Conservation (phyloP, 306 rosid species). For the Quercus variabilis region DNA sequence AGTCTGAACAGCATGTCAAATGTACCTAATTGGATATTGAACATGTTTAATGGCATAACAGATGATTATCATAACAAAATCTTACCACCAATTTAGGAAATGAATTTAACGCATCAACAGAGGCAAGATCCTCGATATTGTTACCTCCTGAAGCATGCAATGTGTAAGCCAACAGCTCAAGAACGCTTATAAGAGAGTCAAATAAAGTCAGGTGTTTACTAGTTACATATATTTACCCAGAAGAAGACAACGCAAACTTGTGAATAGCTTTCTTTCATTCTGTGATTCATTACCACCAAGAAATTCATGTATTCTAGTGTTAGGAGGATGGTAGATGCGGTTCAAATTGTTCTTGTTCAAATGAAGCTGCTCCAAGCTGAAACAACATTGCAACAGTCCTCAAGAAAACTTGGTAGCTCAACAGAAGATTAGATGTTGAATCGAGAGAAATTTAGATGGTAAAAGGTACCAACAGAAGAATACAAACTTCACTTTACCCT, state of each 20-base stretch:
- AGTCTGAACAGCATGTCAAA: not conserved
- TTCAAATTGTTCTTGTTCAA: constrained; percentile 79
- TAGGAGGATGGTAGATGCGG: constrained; percentile 55
- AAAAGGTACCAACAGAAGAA: not conserved
- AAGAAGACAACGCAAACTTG: constrained; percentile 73
- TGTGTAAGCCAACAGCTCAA: constrained; percentile 16
- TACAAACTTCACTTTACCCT: constrained; percentile 44
- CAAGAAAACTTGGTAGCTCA: constrained; percentile 26
- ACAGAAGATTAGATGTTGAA: constrained; percentile 9
- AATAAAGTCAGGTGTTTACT: constrained; percentile 16
- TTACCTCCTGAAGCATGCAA: constrained; percentile 62
- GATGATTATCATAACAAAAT: constrained; percentile 22
- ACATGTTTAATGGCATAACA: constrained; percentile 8
- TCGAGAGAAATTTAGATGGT: constrained; percentile 6
- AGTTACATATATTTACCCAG: constrained; percentile 56
- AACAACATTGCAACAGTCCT: constrained; percentile 29
- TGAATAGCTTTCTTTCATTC: constrained; percentile 49
- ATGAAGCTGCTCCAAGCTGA: constrained; percentile 96
- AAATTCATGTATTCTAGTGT: constrained; percentile 31
- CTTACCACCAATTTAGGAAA: constrained; percentile 83
- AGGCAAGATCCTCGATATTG: constrained; percentile 61
- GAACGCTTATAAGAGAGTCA: constrained; percentile 19
- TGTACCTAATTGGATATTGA: not conserved
- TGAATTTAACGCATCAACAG: constrained; percentile 68
- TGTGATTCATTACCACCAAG: constrained; percentile 19